Percentiles rank a stretch among this genome's conserved stretches.
phyloP scores from a whole-genome alignment of 2,329 filamentous ascomycete genomes.

The Penicillium palitans region DNA sequence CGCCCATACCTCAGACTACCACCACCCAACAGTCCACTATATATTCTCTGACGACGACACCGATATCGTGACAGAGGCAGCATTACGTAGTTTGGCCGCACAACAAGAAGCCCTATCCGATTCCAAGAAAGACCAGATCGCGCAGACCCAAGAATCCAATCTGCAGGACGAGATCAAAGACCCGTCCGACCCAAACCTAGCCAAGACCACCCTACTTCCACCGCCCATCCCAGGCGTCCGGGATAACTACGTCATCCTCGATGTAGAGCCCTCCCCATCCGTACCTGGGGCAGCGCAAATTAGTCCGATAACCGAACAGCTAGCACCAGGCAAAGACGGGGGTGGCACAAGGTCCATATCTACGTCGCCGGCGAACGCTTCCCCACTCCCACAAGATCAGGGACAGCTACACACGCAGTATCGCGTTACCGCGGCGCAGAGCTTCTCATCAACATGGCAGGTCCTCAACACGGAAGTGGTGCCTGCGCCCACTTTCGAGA shows the following conservation, averaged over 20 bases:
- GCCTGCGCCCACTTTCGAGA: slow-evolving; percentile 64
- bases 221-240: slow-evolving; percentile 48
- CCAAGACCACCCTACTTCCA: slow-evolving; percentile 45
- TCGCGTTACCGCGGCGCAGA: slow-evolving; percentile 67
- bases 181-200: slow-evolving; percentile 7
- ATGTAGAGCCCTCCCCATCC: slow-evolving; percentile 44
- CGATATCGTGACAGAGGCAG: slow-evolving; percentile 69
- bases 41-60: slow-evolving; percentile 90
- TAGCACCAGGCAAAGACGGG: not conserved
- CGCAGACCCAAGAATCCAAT: slow-evolving; percentile 8
- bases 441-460: slow-evolving; percentile 73
- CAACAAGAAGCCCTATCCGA: slow-evolving; percentile 38
- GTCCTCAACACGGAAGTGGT: slow-evolving; percentile 56
- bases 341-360: slow-evolving; percentile 24
- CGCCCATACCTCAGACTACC: slow-evolving; percentile 66
- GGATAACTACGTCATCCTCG: slow-evolving; percentile 60
- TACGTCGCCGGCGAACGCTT: slow-evolving; percentile 23
- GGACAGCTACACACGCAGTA: slow-evolving; percentile 31
- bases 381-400: slow-evolving; percentile 5
- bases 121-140: slow-evolving; percentile 20
- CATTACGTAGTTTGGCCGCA: slow-evolving; percentile 55
- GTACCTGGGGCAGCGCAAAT: not conserved
- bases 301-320: not conserved
- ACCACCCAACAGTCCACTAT: slow-evolving; percentile 87
- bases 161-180: slow-evolving; percentile 23